phyloP scores from a whole-genome alignment of 176 grass and related monocot species.

The Triticum aestivum region IWGSC_CS_RefSeq_v2.1 NC_057804.1:351334747-351335246 shows the following conservation, averaged over 20 bases:
- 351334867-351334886: neutral
- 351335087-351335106: neutral
- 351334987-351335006: neutral
- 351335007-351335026: neutral
- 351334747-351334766: neutral
- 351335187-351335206: slow-evolving; percentile 57
- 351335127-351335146: neutral
- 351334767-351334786: neutral
- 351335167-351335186: neutral
- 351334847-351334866: neutral
- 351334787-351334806: neutral
- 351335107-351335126: neutral
- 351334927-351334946: neutral
- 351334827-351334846: neutral
- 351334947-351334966: neutral
- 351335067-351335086: neutral
- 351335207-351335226: slow-evolving; percentile 99
- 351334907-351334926: neutral
- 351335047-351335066: neutral
- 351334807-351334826: slow-evolving; percentile 3
- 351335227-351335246: slow-evolving; percentile 90
- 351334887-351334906: neutral
- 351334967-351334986: neutral
- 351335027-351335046: neutral
- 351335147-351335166: neutral